Evolutionary conservation across 2,329 filamentous ascomycete genomes (phyloP).

Genomic region (Pestalotiopsis sp.): DNA sequence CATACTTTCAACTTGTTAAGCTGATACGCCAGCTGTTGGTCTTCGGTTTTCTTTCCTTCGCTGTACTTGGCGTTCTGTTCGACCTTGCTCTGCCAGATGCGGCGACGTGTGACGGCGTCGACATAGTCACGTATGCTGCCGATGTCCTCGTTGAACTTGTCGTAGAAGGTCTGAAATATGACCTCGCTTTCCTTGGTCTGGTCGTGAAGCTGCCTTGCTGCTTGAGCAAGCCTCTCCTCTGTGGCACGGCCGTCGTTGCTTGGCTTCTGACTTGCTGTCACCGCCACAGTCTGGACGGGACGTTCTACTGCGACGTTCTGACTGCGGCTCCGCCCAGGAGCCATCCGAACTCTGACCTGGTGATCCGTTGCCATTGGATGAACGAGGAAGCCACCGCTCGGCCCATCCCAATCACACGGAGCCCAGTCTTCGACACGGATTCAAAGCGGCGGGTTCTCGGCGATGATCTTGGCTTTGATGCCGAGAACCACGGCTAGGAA

Average conservation of each 20-base stretch:
- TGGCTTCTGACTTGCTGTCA: background rate
- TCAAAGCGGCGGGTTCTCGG: no score
- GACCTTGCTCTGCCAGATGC: slow-evolving; percentile 30
- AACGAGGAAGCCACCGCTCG: background rate
- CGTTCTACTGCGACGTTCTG: background rate
- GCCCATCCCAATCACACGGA: no score
- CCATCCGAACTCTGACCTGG: no score
- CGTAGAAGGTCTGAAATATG: slow-evolving; percentile 24
- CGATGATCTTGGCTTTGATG: no score
- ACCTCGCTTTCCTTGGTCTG: slow-evolving; percentile 26
- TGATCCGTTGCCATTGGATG: background rate
- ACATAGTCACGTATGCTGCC: slow-evolving; percentile 25
- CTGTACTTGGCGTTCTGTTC: slow-evolving; percentile 20
- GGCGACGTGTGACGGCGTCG: slow-evolving; percentile 21
- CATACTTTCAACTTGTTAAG: slow-evolving; percentile 27
- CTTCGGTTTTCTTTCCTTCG: slow-evolving; percentile 20
- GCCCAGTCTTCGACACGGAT: no score
- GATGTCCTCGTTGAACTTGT: slow-evolving; percentile 26
- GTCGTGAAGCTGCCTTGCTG: slow-evolving; percentile 22
- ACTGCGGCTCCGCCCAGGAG: background rate
- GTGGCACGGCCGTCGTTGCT: slow-evolving; percentile 10
- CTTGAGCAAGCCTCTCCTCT: slow-evolving; percentile 27
- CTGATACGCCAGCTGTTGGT: slow-evolving; percentile 24
- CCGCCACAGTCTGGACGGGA: background rate
- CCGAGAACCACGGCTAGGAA: no score